Evolutionary conservation across 2,329 filamentous ascomycete genomes (phyloP), one percentile per base, ranked within the genome.

Genomic region (Curvularia sp.): DNA sequence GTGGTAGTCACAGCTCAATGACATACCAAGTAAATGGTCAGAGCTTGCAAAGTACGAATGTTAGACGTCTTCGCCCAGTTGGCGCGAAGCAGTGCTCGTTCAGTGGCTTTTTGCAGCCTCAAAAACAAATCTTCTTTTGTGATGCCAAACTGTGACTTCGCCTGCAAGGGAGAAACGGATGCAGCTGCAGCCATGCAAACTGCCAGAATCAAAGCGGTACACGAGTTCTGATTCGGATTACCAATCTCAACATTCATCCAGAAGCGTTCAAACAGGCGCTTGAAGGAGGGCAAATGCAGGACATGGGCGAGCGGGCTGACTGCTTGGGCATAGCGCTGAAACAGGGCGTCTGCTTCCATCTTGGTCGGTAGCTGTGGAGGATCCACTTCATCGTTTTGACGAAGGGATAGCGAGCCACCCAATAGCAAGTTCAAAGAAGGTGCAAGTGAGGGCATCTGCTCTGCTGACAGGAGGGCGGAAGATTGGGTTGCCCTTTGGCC

Each of bases 51-150:
- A 9, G 75, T 77, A 44, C 73, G 60, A 31, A 77, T 76, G 20
- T 76, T 77, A 2, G 74, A 76, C 10, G 75, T 77, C 61, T 75
- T 76, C 8, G 74, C 69, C 74, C 75, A 77, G 30, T 77, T 76
- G 13, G 75, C 75, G 26, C 71, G 71, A 5, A 76, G 63, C 13
- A 77, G 53, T 26, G 75, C 75, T 48, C 70, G 61, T 62, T 77
- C 75, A 0, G 75, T 77, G n/a, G 75, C 74, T 47, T 71, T 75
- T 41, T 77, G 75, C 20, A 77, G 55, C 47, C 73, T 64, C 22
- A 75, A 39, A 43, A 76, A 75, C 22, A 77, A 42, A 22, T 76
- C 75, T 54, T 77, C 75, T 58, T 75, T 75, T 0, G 74, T 74
- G 26, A 76, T 75, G 30, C 74, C 73, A 50, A 77, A 77, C 31